Base-by-base conservation (phyloP, 73 alveolate genomes). In the Paramecium octaurelia region DNA sequence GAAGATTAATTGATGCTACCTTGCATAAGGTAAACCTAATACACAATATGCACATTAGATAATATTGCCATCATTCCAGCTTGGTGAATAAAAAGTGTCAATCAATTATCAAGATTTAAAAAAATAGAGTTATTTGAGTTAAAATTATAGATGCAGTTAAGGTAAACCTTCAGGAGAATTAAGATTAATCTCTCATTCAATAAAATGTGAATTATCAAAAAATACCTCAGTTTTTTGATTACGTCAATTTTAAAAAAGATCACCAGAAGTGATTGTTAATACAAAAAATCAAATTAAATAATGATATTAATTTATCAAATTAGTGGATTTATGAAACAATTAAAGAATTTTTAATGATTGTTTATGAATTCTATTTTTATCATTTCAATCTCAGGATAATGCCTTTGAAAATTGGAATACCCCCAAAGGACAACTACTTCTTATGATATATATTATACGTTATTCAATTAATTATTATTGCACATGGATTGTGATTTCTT, bases 351-450 rank as follows among this genome's bases (percentile, higher is more conserved):
- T 23, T 7, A 48, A 46, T 80, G 75, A 64, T 54, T 18, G 24
- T 27, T n/a, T 18, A 54, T 54, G 31, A 54, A 54, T 54, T 54
- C 69, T 27, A 23, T 64, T 64, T 20, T 64, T 64, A 64, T 64
- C 84, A 64, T 64, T 34, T 64, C 8, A 64, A 64, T 64, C 38
- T 44, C 6, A 64, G 16, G 6, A 80, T 21, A 14, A 80, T 80
- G 46, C 91, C 91, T 80, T 64, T 80, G 24, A 80, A 80, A n/a
- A 48, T 80, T 16, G 46, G 46, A 8, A 27, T 27, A 44, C 91
- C 91, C 0, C 91, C 91, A n/a, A 80, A 80, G 29, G 23, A 24
- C 31, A 80, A 24, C 87, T 73, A 73, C 0, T n/a, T 48, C n/a
- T 4, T 0, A n/a, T 1, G 14, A 11, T 1, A 14, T 34, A 27